Base-by-base conservation (phyloP, 495 filamentous ascomycete genomes). In the Aspergillus campestris region DNA sequence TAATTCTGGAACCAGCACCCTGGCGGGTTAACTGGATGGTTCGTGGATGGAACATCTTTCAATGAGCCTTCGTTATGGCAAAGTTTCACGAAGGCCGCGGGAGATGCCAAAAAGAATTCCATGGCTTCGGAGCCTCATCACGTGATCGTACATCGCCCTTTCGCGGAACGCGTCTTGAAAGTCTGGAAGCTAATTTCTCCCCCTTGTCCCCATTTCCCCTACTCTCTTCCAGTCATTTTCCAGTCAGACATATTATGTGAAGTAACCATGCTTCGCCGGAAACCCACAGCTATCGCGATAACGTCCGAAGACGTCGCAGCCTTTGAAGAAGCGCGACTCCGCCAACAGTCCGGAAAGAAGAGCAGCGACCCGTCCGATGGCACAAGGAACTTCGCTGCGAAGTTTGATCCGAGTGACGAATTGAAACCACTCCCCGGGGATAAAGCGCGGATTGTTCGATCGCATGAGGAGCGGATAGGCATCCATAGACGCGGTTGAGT, bases 301-400 rank as follows among this genome's bases (percentile, higher is more conserved):
- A 91, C 87, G 0, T 70, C 81, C 8, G 86, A 91, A 64, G 87
- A 94, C 58, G 63, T 92, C 33, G 74, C 81, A 24, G 71, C 78
- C 35, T 90, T 87, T 63, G 86, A 89, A 66, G 84, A 91, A 44
- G 52, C 61, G 12, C 65, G 65, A 42, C 53, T 61, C 39, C 65
- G 57, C 51, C 65, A 62, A 39, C 32, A 57, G 24, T 48, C 53
- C 31, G 48, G 53, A 14, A 50, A 68, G 44, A 63, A 56, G 31
- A 59, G 55, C 30, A 59, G 55, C 30, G 47, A 49, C 10, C 43
- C 42, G 0, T 49, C 53, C 4, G 40, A 65, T 42, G 36, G 47
- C 7, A 52, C 59, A 34, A 51, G 37, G 11, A 50, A 39, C 34
- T 46, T 47, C 10, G 57, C 51, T 44, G 33, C 48, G 34, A 61